Evolutionary conservation across 768 basidiomycete genomes (phyloP).

Genomic region (Rhodotorula graminis): DNA sequence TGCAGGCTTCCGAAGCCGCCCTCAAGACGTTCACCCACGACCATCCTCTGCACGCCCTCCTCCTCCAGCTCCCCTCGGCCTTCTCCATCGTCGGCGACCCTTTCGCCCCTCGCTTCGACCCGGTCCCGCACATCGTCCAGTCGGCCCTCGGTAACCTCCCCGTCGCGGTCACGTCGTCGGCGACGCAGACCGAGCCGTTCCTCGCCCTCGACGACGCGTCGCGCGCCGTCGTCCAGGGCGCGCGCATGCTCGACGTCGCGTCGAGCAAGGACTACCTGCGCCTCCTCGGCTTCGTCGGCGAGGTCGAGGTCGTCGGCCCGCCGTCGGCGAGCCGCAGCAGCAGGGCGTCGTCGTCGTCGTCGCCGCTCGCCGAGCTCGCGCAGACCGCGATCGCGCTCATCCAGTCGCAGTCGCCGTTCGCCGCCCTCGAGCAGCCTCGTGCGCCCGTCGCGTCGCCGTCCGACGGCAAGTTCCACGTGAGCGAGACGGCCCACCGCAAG

Average conservation of each 20-base stretch:
- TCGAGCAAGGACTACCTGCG: constrained; percentile 35
- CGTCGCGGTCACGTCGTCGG: constrained; percentile 29
- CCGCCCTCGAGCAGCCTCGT: constrained; percentile 17
- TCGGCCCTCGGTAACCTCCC: constrained; percentile 41
- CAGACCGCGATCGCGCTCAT: constrained; percentile 30
- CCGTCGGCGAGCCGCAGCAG: not conserved
- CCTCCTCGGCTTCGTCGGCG: constrained; percentile 38
- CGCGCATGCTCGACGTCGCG: constrained; percentile 36
- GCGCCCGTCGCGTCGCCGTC: constrained; percentile 2
- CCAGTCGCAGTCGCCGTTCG: constrained; percentile 36
- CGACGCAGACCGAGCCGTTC: constrained; percentile 32
- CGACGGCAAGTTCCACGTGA: constrained; percentile 17
- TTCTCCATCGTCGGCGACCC: constrained; percentile 39
- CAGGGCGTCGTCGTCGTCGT: not conserved
- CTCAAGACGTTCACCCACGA: constrained; percentile 25
- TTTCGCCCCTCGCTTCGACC: constrained; percentile 36
- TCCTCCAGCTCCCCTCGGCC: constrained; percentile 36
- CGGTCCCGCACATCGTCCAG: constrained; percentile 38
- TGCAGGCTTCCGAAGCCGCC: constrained; percentile 9
- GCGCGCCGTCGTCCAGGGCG: constrained; percentile 31
- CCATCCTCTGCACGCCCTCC: constrained; percentile 31
- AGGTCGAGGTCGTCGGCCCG: constrained; percentile 38
- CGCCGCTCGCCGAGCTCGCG: constrained; percentile 34
- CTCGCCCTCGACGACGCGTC: constrained; percentile 34
- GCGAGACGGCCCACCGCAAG: constrained; percentile 27